A percentile compares a stretch with the other conserved stretches of the same genome.
Conservation (phyloP, 805 yeast genomes). For the Myxozyma mucilagina region DNA sequence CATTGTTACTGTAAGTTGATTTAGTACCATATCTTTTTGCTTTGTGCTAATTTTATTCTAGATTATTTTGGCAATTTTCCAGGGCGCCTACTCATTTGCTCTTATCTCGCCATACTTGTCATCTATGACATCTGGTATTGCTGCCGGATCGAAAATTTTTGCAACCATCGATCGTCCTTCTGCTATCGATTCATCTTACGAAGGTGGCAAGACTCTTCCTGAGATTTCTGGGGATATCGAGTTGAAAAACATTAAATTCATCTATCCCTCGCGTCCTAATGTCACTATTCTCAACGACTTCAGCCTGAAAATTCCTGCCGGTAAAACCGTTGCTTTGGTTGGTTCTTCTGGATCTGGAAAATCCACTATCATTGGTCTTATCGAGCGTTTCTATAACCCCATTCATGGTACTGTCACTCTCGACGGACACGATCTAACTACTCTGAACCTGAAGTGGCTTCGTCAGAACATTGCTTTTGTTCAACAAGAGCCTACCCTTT, state of each 20-base stretch:
- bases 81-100: slow-evolving; percentile 46
- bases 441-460: slow-evolving; percentile 71
- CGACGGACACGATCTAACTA: slow-evolving; percentile 79
- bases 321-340: slow-evolving; percentile 87
- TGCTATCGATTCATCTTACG: slow-evolving; percentile 38
- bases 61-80: slow-evolving; percentile 43
- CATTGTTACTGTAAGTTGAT: slow-evolving; percentile 25
- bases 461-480: slow-evolving; percentile 83
- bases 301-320: slow-evolving; percentile 78
- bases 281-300: slow-evolving; percentile 80
- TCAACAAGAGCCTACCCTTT: slow-evolving; percentile 94
- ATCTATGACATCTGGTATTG: slow-evolving; percentile 42
- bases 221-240: slow-evolving; percentile 61
- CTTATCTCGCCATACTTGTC: slow-evolving; percentile 45
- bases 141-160: slow-evolving; percentile 43
- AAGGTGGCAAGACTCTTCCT: slow-evolving; percentile 33
- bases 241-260: slow-evolving; percentile 83
- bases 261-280: slow-evolving; percentile 76
- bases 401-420: slow-evolving; percentile 69
- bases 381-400: slow-evolving; percentile 87
- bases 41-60: slow-evolving; percentile 41
- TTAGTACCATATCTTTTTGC: neutral
- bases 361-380: slow-evolving; percentile 79
- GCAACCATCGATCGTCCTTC: slow-evolving; percentile 47
- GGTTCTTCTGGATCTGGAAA: slow-evolving; percentile 97